A percentile compares a stretch with the other conserved stretches of the same genome.
Evolutionary conservation across 2,329 filamentous ascomycete genomes (phyloP).

Genomic region (Beauveria australis): DNA sequence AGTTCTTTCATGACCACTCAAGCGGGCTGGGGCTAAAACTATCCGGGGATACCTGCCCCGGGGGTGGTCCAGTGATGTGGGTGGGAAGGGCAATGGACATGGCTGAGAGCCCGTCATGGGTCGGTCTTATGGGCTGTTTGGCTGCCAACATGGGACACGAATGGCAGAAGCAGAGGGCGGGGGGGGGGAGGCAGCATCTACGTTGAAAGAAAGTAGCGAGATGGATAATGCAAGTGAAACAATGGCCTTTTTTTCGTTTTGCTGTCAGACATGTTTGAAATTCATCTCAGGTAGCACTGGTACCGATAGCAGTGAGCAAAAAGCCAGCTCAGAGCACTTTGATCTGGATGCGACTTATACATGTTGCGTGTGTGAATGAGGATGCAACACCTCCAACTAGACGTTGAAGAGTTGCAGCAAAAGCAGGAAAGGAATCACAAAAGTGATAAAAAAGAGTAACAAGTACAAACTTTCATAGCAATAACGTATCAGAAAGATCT

Average conservation of each 20-base stretch:
- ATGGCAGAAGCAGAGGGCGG: background rate
- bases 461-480: too few relatives aligned
- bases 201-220: background rate
- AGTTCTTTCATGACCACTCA: background rate
- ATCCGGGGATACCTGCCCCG: background rate
- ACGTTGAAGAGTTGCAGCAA: too few relatives aligned
- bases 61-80: background rate
- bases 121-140: background rate
- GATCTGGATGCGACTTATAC: background rate
- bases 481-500: too few relatives aligned
- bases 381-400: too few relatives aligned
- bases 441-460: too few relatives aligned
- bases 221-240: background rate
- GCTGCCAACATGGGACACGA: background rate
- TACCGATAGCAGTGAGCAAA: background rate
- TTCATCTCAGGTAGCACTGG: background rate
- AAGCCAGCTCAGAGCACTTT: background rate
- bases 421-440: too few relatives aligned
- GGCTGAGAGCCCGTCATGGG: background rate
- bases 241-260: background rate
- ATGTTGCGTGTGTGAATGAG: too few relatives aligned
- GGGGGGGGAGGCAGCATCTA: background rate
- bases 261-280: background rate
- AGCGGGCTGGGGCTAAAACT: background rate
- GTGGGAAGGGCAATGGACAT: background rate